phyloP scores from a whole-genome alignment of 495 filamentous ascomycete genomes.

The Daldinia loculata region DNA sequence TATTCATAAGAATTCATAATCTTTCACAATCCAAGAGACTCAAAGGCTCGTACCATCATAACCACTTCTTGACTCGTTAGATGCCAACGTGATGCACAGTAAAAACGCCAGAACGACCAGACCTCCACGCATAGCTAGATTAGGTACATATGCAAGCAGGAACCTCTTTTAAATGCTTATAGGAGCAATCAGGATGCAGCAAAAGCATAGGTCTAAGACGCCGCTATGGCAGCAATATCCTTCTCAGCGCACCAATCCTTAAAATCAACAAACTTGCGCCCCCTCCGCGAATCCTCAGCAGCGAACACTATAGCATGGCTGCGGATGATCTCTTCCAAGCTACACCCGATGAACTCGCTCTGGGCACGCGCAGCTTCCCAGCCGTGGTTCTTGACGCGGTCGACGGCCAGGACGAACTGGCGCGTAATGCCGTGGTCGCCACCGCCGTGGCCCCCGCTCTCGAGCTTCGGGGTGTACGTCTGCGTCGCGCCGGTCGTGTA shows the following conservation, averaged over 20 bases:
- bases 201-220: background rate
- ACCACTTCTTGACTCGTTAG: background rate
- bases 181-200: background rate
- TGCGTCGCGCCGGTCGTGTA: slow-evolving; percentile 66
- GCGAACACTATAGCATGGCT: slow-evolving; percentile 96
- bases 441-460: slow-evolving; percentile 77
- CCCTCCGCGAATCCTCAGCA: slow-evolving; percentile 82
- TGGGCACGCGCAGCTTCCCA: slow-evolving; percentile 78
- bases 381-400: slow-evolving; percentile 75
- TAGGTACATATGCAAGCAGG: background rate
- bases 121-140: background rate
- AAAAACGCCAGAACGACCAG: background rate
- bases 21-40: background rate
- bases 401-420: slow-evolving; percentile 82
- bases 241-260: slow-evolving; percentile 77
- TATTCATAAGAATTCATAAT: background rate
- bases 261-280: slow-evolving; percentile 78
- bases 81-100: background rate
- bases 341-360: slow-evolving; percentile 77
- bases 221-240: slow-evolving; percentile 40
- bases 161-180: too few relatives aligned
- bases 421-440: slow-evolving; percentile 84
- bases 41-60: background rate
- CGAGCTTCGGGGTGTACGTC: slow-evolving; percentile 61
- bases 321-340: slow-evolving; percentile 80